These are phyloP conservation scores for Bruguiera parviflora DNA, from an alignment of 345 rosid genomes.

Conservation along the genomic window DNA sequence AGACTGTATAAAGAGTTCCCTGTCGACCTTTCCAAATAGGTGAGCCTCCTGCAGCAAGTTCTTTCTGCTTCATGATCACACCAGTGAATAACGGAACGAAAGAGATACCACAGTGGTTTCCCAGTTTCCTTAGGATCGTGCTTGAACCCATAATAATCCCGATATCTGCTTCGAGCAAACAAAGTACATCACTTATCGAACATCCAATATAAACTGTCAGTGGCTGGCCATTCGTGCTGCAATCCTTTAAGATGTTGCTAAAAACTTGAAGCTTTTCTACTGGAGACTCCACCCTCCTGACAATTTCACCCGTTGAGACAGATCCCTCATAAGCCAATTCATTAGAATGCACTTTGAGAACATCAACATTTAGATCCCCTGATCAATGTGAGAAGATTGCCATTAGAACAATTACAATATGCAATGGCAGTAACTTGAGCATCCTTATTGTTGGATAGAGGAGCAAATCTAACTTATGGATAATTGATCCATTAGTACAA, in stretches of 20 bases:
- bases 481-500: no score
- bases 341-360: conserved; percentile 18
- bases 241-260: neutral
- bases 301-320: conserved; percentile 15
- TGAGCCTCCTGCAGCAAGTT: conserved; percentile 1
- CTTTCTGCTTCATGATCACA: conserved; percentile 12
- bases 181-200: conserved; percentile 18
- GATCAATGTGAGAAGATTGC: neutral
- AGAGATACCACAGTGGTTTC: conserved; percentile 12
- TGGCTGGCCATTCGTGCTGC: neutral
- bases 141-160: conserved; percentile 22
- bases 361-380: conserved; percentile 4
- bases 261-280: conserved; percentile 10
- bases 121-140: conserved; percentile 17
- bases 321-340: conserved; percentile 10
- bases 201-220: conserved; percentile 15
- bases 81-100: conserved; percentile 15
- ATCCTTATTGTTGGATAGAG: no score
- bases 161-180: conserved; percentile 20
- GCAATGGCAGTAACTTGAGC: neutral
- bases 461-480: no score
- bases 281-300: conserved; percentile 10
- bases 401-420: neutral
- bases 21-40: conserved; percentile 9
- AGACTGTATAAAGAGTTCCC: conserved; percentile 17